Base-by-base conservation (phyloP, 2,329 filamentous ascomycete species). In the Falciphora oryzae region DNA sequence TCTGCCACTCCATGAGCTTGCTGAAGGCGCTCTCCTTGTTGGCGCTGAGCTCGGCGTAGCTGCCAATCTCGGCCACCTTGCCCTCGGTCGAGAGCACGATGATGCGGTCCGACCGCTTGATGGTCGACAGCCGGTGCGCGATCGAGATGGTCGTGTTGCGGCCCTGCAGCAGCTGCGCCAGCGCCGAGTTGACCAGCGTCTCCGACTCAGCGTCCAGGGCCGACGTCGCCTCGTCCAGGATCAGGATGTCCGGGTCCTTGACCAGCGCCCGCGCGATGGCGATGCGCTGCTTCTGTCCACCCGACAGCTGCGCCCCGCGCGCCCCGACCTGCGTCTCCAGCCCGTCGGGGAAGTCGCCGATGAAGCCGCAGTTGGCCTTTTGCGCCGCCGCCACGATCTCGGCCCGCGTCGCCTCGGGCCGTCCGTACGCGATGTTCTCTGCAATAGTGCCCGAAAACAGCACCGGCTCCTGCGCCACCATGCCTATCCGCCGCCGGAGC, bases 1-100 rank as follows among this genome's bases (percentile, higher is more conserved):
- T 91, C 78, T 99, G 95, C 93, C 93, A 98, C 77, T 98, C 94
- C 95, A 99, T 99, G 63, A 99, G 81, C 78, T 90, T 95, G 71
- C 89, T 94, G 73, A 99, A 99, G 2, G 93, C 92, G 63, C 94
- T 96, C 13, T 89, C 80, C 22, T 85, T 84, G 66, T 92, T 86
- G 6, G 84, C 81, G 63, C 89, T 90, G 28, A 99, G 84, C 68
- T 92, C 85, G 29, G 83, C 79, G 75, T 96, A 99, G 65, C 89
- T 90, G 65, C 95, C 95, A 68, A 91, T 90, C 75, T 99, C 94
- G 3, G 94, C 95, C 4, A 99, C 94, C 65, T 85, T 89, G 67
- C 95, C 96, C 72, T 97, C 89, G 65, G 84, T 87, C 66, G 90
- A 90, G 56, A 99, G 88, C 35, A 97, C 94, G 70, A 99, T 95